Conservation (phyloP, 805 yeast genomes). For the Kuraishia molischiana region DNA sequence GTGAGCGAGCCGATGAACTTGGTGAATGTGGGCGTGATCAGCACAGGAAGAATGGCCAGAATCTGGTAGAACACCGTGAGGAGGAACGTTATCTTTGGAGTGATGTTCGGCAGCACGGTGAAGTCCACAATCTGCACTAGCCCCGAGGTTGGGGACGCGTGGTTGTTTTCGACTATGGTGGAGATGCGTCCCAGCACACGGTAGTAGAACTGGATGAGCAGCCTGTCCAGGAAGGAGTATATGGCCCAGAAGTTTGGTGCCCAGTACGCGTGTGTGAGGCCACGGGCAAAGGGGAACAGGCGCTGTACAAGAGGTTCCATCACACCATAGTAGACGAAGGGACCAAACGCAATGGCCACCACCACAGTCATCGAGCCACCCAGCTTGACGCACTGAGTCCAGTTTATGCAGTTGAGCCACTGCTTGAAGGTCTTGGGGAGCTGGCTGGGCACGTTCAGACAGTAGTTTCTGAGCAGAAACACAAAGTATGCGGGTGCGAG, state of each 20-base stretch:
- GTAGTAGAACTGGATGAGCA: conserved; percentile 39
- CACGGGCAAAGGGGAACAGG: conserved; percentile 88
- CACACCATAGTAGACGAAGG: conserved; percentile 56
- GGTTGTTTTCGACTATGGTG: neutral
- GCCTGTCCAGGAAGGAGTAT: conserved; percentile 74
- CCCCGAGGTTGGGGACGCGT: conserved; percentile 53
- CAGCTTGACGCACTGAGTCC: conserved; percentile 51
- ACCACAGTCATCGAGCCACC: conserved; percentile 54
- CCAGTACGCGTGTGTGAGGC: conserved; percentile 97
- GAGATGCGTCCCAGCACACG: conserved; percentile 26
- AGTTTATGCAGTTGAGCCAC: conserved; percentile 29
- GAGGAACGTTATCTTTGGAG: conserved; percentile 68
- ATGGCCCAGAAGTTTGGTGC: conserved; percentile 98
- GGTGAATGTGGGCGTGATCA: conserved; percentile 62
- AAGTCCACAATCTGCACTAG: conserved; percentile 87
- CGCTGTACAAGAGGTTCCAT: conserved; percentile 57
- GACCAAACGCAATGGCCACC: conserved; percentile 64
- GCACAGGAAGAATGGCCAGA: conserved; percentile 62
- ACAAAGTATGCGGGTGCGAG: conserved; percentile 91
- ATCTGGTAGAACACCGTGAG: conserved; percentile 80
- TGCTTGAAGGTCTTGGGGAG: neutral
- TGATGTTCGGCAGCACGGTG: conserved; percentile 67
- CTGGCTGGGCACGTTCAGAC: conserved; percentile 31
- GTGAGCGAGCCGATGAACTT: conserved; percentile 80
- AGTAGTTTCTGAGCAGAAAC: conserved; percentile 63